A percentile compares a stretch with the other conserved stretches of the same genome.
Evolutionary conservation across 345 rosid species (phyloP).

Genomic region (Gossypium mustelinum): DNA sequence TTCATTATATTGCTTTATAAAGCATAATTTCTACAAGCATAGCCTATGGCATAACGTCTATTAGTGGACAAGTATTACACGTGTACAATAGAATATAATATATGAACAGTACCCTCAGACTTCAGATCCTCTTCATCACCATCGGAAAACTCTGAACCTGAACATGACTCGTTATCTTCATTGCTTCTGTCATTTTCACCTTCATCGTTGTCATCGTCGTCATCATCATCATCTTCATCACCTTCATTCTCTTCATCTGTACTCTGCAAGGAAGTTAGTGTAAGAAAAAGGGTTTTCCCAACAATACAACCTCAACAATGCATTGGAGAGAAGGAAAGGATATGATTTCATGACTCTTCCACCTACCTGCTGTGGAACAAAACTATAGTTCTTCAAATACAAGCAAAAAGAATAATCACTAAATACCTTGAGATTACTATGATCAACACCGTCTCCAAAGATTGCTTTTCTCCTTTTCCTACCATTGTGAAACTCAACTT

Average conservation of each 20-base stretch:
- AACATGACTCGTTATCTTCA: constrained; percentile 30
- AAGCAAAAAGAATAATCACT: background rate
- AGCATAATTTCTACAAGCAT: background rate
- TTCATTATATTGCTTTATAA: background rate
- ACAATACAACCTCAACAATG: background rate
- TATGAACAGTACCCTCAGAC: constrained; percentile 44
- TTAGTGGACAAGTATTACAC: background rate
- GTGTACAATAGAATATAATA: background rate
- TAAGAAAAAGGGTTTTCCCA: background rate
- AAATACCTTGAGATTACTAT: constrained; percentile 37
- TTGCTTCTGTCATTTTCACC: constrained; percentile 26
- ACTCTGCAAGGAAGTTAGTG: constrained; percentile 33
- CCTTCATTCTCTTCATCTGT: constrained; percentile 30
- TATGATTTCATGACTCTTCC: background rate
- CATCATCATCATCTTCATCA: background rate
- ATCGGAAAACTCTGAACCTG: constrained; percentile 45
- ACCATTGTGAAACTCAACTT: constrained; percentile 60
- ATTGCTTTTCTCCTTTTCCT: constrained; percentile 80
- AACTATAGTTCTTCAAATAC: background rate
- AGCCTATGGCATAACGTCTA: background rate
- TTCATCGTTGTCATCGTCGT: background rate
- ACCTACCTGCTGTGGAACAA: background rate
- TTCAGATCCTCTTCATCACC: constrained; percentile 34
- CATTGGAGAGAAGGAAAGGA: background rate
- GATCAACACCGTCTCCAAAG: constrained; percentile 42